Base-by-base conservation (phyloP, 352 stramenopile genomes). In the Hyaloperonospora brassicae region DNA sequence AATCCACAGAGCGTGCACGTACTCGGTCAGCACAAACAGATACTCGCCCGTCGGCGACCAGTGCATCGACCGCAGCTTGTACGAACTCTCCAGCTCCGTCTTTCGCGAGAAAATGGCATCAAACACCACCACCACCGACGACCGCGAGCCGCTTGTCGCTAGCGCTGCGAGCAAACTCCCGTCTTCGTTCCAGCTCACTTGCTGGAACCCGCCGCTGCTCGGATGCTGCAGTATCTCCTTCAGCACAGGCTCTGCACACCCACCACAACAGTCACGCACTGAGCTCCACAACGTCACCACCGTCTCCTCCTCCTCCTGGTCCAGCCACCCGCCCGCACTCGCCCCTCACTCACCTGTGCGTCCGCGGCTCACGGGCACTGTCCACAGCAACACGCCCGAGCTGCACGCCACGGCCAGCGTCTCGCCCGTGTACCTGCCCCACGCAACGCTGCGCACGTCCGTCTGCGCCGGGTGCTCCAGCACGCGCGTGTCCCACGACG, bases 41-140 rank as follows among this genome's bases (percentile, higher is more conserved):
- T 88, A 91, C 53, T 87, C 81, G 36, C 81, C 79, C n/a, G 74
- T 86, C n/a, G 79, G 81, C 42, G 76, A 88, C 81, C 81, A 91
- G 54, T 87, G 62, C 38, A 91, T 58, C 10, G 66, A 66, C 12
- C 58, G 55, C 27, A 86, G 59, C 30, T 63, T 65, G 35, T 80
- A 67, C 9, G 72, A 61, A 30, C 76, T 81, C 59, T 85, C 72
- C 47, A 91, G 68, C 59, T 88, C 76, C 5, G 81, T 77, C 23
- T 61, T 68, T 14, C 69, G 73, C 30, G 68, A 67, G 31, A 79
- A 81, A 2, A 86, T 68, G 11, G 62, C 53, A 56, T 91, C 81
- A 52, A 84, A 76, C 52, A 91, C 61, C 47, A 78, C 70, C 5
- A 91, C 52, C 22, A 64, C 68, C 35, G 63, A 55, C 35, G 72